Percentiles rank a stretch among this genome's conserved stretches.
These are phyloP conservation scores for Gliomastix tumulicola DNA, from an alignment of 2,329 filamentous ascomycete species.

Conservation along the genomic window DNA sequence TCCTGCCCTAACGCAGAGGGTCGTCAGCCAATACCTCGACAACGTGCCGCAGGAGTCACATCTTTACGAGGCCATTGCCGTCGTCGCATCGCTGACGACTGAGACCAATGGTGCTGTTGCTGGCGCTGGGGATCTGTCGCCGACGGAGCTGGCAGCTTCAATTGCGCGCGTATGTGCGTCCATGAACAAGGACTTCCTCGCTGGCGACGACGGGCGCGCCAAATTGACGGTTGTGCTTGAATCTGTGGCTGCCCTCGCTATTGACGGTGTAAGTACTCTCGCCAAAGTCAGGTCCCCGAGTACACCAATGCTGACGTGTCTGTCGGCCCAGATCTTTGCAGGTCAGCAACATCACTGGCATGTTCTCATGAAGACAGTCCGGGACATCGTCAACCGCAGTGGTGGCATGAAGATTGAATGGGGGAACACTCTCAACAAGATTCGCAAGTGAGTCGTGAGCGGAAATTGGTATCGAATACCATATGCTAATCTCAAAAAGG, in stretches of 20 bases:
- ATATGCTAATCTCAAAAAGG: too few species aligned
- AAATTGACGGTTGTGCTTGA: constrained; percentile 16
- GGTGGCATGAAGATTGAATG: constrained; percentile 12
- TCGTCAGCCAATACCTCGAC: constrained; percentile 1
- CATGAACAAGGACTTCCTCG: constrained; percentile 2
- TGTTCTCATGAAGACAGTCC: constrained; percentile 25
- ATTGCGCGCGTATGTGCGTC: constrained; percentile 3
- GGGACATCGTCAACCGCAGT: constrained; percentile 19
- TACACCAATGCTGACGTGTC: neutral
- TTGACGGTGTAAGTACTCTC: constrained; percentile 15
- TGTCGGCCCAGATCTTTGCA: constrained; percentile 15
- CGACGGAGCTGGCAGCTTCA: neutral
- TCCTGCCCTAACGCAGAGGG: neutral
- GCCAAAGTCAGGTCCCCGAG: neutral
- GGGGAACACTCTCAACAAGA: constrained; percentile 12
- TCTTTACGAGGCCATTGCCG: constrained; percentile 2
- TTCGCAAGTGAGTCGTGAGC: constrained; percentile 21
- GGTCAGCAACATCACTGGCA: constrained; percentile 28
- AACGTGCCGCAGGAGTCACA: constrained; percentile 1
- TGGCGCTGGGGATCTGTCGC: neutral
- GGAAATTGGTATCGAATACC: too few species aligned
- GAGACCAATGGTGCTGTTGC: too few species aligned
- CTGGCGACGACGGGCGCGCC: constrained; percentile 1
- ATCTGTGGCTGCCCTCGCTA: constrained; percentile 21
- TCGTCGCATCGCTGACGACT: constrained; percentile 2